phyloP scores from a whole-genome alignment of 257 asterid species.

The Primulina huaijiensis region DNA sequence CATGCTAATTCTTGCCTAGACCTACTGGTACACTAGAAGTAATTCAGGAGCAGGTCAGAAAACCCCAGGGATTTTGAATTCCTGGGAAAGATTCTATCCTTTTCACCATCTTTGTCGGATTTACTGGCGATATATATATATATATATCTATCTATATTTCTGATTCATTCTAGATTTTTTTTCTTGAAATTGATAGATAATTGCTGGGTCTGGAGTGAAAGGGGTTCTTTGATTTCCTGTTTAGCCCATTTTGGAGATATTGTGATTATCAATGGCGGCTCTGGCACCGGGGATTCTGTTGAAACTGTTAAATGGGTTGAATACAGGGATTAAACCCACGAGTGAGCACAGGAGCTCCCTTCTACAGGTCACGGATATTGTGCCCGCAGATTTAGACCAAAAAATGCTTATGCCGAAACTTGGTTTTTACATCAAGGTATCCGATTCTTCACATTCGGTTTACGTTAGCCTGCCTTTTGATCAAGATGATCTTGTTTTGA shows the following conservation, averaged over 20 bases:
- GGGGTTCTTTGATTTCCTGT: not conserved
- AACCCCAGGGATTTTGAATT: not conserved
- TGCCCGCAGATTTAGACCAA: slow-evolving; percentile 91
- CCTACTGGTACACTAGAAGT: not conserved
- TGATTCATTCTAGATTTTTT: not conserved
- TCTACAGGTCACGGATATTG: slow-evolving; percentile 81
- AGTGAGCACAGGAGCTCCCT: slow-evolving; percentile 81
- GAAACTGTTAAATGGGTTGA: slow-evolving; percentile 72
- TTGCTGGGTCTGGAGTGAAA: not conserved
- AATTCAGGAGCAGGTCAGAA: not conserved
- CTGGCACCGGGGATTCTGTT: slow-evolving; percentile 80
- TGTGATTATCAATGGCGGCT: slow-evolving; percentile 50
- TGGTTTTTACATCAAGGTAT: slow-evolving; percentile 76
- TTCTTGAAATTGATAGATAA: not conserved
- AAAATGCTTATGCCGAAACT: slow-evolving; percentile 73
- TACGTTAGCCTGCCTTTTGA: slow-evolving; percentile 76
- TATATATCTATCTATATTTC: too few relatives aligned
- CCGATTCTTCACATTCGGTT: slow-evolving; percentile 86
- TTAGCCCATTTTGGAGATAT: not conserved
- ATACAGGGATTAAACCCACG: slow-evolving; percentile 72
- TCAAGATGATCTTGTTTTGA: slow-evolving; percentile 84
- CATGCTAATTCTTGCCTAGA: not conserved
- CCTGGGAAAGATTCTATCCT: not conserved
- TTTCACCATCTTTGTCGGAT: not conserved
- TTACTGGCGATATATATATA: not conserved